Conservation (phyloP, 306 rosid genomes). For the Arachis stenosperma region DNA sequence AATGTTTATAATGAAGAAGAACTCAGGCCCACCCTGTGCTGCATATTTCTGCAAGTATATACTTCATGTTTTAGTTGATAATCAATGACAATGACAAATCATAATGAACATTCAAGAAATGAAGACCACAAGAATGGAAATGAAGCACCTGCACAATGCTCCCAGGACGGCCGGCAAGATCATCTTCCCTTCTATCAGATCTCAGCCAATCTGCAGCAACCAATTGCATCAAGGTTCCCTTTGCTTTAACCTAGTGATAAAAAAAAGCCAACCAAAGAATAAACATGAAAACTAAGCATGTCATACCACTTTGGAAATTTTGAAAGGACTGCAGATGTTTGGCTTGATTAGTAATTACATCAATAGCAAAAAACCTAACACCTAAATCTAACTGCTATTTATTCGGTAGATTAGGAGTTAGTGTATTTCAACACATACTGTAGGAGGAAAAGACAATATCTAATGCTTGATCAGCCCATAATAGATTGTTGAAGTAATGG, state of each 20-base stretch:
- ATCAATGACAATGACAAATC: constrained; percentile 27
- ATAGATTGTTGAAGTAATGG: constrained; percentile 7
- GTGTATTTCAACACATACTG: constrained; percentile 26
- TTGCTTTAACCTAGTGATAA: constrained; percentile 73
- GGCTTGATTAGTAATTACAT: constrained; percentile 8
- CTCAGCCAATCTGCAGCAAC: constrained; percentile 95
- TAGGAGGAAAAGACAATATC: constrained; percentile 20
- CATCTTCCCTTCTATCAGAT: constrained; percentile 88
- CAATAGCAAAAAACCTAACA: constrained; percentile 27
- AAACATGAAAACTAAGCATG: constrained; percentile 13
- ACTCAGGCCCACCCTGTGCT: constrained; percentile 75
- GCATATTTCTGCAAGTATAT: constrained; percentile 73
- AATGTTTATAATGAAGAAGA: constrained; percentile 86
- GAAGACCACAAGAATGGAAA: constrained; percentile 11
- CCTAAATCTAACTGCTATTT: constrained; percentile 10
- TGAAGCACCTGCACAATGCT: constrained; percentile 76
- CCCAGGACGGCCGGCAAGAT: constrained; percentile 80
- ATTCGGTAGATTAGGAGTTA: neutral
- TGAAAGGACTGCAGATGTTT: constrained; percentile 27
- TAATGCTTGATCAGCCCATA: constrained; percentile 9
- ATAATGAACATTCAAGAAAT: constrained; percentile 34
- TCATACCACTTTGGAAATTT: neutral
- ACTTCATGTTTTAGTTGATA: constrained; percentile 34
- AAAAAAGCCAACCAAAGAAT: constrained; percentile 18
- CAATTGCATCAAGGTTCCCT: constrained; percentile 85